A percentile compares a stretch with the other conserved stretches of the same genome.
Evolutionary conservation across 2,329 filamentous ascomycete species (phyloP).

Genomic region (Penicillium concentricum): DNA sequence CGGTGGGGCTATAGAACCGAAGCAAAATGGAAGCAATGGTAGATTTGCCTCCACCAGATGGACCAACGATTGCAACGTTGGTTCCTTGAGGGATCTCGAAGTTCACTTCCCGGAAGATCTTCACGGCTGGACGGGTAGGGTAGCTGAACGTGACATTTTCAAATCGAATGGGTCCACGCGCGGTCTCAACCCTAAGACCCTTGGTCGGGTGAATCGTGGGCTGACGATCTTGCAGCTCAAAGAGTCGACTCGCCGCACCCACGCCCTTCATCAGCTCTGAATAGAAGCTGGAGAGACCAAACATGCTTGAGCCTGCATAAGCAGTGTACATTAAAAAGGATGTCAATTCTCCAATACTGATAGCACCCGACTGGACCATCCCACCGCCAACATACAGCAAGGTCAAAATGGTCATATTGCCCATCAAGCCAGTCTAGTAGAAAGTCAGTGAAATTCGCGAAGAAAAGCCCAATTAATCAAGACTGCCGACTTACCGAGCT

Average conservation of each 20-base stretch:
- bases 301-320: slow-evolving; percentile 80
- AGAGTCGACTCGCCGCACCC: slow-evolving; percentile 90
- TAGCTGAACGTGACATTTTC: slow-evolving; percentile 85
- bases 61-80: slow-evolving; percentile 95
- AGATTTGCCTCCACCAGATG: slow-evolving; percentile 93
- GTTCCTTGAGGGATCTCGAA: slow-evolving; percentile 91
- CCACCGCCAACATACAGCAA: slow-evolving; percentile 87
- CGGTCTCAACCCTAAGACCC: slow-evolving; percentile 74
- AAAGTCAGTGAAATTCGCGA: slow-evolving; percentile 15
- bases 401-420: slow-evolving; percentile 92
- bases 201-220: slow-evolving; percentile 85
- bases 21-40: slow-evolving; percentile 90
- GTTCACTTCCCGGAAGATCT: slow-evolving; percentile 82
- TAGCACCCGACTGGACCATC: slow-evolving; percentile 81
- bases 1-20: slow-evolving; percentile 82
- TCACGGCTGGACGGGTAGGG: slow-evolving; percentile 86
- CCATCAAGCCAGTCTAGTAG: slow-evolving; percentile 78
- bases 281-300: slow-evolving; percentile 93
- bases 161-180: slow-evolving; percentile 86
- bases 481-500: slow-evolving; percentile 48
- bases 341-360: slow-evolving; percentile 87
- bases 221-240: slow-evolving; percentile 89
- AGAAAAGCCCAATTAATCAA: neutral
- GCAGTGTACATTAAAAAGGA: slow-evolving; percentile 99
- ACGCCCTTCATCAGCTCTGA: slow-evolving; percentile 99